These are phyloP conservation scores for Heterococcus sp. DNA, from an alignment of 108 stramenopile genomes.

Conservation along the genomic window DNA sequence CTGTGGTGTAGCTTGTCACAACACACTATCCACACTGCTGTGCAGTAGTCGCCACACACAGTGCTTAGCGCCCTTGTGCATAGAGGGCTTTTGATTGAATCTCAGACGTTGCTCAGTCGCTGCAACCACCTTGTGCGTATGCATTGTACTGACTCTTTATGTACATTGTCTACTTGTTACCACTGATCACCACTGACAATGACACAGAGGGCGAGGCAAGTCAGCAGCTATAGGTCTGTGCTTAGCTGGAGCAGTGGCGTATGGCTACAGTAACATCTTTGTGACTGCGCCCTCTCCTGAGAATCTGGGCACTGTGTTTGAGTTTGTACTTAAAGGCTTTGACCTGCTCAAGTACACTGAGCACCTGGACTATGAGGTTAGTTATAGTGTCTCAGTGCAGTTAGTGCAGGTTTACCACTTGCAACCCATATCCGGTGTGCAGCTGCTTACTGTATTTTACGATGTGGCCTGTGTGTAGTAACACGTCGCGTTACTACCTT, in stretches of 20 bases:
- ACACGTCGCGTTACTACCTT: too few species aligned
- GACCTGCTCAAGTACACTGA: constrained; percentile 88
- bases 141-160: too few species aligned
- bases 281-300: constrained; percentile 97
- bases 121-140: background rate
- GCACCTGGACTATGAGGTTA: constrained; percentile 85
- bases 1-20: background rate
- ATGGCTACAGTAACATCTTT: constrained; percentile 85
- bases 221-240: constrained; percentile 96
- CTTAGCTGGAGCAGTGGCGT: constrained; percentile 88
- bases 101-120: too few species aligned
- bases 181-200: background rate
- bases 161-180: background rate
- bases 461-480: too few species aligned
- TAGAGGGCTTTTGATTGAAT: background rate
- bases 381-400: too few species aligned
- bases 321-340: constrained; percentile 85
- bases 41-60: background rate
- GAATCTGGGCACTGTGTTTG: constrained; percentile 92
- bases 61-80: background rate
- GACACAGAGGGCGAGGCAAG: constrained; percentile 86
- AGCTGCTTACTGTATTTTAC: too few species aligned
- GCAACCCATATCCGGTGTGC: too few species aligned
- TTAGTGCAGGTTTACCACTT: too few species aligned
- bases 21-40: background rate